Evolutionary conservation across 1,284 basidiomycete genomes (phyloP), one percentile per base, ranked within the genome.

Genomic region (Marasmius sp.): DNA sequence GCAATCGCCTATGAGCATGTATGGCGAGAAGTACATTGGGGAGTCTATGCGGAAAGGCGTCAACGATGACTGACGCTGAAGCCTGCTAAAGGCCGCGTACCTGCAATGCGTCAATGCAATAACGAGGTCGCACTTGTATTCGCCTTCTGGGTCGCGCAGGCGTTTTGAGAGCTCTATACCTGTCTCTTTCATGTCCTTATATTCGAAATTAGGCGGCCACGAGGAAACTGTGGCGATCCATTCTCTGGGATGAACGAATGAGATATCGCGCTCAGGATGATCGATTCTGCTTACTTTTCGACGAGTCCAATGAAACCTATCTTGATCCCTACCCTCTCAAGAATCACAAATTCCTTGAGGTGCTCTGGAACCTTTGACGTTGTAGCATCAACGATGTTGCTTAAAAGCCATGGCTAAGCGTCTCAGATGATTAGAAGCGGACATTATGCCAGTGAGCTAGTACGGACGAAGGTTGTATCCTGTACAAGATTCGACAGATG

Each of bases 201-300:
- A 91, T 58, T 81, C 74, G 73, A 92, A 95, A 65, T 81, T 85
- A 3, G 84, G 65, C 0, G 93, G 93, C 89, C 93, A 95, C 1
- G 90, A 86, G 0, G 93, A 83, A 3, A 96, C 89, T 0, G 93
- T 95, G 5, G 84, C 83, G 59, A 95, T 94, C 93, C 93, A 96
- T 70, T 93, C 90, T 70, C 91, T 83, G 57, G 41, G 22, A 36
- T 27, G 51, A 38, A 49, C n/a, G 54, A 53, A 49, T 43, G 10
- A 37, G 65, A 37, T 43, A 51, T 86, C 82, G 70, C 87, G 88
- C 9, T 75, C 37, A 52, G 34, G 45, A 50, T 9, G 22, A 27
- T 5, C 8, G 56, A 36, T 48, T 27, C 2, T 7, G 82, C 65
- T 36, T 64, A 93, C 92, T 91, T 81, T 73, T 95, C 93, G 0